Conservation (phyloP, 495 filamentous ascomycete genomes). For the Tuber microsphaerosporum region DNA sequence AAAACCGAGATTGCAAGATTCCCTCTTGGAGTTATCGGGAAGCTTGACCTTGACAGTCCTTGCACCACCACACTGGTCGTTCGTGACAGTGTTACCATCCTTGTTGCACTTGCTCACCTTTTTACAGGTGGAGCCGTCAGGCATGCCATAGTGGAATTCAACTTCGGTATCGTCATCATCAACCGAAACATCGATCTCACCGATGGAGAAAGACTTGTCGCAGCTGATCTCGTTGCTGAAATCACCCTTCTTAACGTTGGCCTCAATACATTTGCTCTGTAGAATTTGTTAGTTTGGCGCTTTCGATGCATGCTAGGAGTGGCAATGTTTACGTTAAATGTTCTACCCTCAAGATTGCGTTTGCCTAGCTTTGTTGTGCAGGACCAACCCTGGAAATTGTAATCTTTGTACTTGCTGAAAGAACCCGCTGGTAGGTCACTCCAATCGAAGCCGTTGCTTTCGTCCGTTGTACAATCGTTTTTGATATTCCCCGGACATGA, state of each 20-base stretch:
- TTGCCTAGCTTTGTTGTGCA: slow-evolving; percentile 55
- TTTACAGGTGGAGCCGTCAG: slow-evolving; percentile 69
- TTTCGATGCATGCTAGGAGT: not conserved
- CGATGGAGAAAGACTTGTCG: slow-evolving; percentile 65
- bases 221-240: slow-evolving; percentile 46
- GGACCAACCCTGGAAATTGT: slow-evolving; percentile 64
- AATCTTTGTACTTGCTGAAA: slow-evolving; percentile 63
- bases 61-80: slow-evolving; percentile 88
- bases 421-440: slow-evolving; percentile 53
- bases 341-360: slow-evolving; percentile 47
- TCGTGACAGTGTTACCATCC: slow-evolving; percentile 60
- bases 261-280: slow-evolving; percentile 60
- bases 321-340: slow-evolving; percentile 38
- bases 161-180: slow-evolving; percentile 63
- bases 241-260: slow-evolving; percentile 47
- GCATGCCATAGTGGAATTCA: slow-evolving; percentile 77
- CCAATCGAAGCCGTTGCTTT: slow-evolving; percentile 66
- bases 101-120: slow-evolving; percentile 59
- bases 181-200: slow-evolving; percentile 60
- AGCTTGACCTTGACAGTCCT: slow-evolving; percentile 68
- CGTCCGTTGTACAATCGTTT: slow-evolving; percentile 65
- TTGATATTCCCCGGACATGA: slow-evolving; percentile 64
- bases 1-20: slow-evolving; percentile 62
- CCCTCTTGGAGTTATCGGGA: slow-evolving; percentile 52
- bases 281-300: slow-evolving; percentile 10